Percentiles rank a stretch among this genome's conserved stretches.
Evolutionary conservation across 768 basidiomycete species (phyloP).

Genomic region (Mycena rosella): DNA sequence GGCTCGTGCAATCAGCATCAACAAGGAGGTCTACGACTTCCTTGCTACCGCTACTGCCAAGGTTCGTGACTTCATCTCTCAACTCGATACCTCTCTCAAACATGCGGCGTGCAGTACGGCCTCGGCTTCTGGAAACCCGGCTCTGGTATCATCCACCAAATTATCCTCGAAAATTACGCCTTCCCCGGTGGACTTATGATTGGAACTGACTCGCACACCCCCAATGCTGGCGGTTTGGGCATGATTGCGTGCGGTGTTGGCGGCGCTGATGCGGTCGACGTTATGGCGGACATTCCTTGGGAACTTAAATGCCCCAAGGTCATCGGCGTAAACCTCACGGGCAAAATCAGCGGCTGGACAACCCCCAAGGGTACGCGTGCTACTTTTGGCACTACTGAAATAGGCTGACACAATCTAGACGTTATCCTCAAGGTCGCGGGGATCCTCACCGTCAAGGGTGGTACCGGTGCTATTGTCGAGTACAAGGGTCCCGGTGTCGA

Average conservation of each 20-base stretch:
- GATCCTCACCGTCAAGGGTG: slow-evolving; percentile 99
- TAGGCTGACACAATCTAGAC: slow-evolving; percentile 61
- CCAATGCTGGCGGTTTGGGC: slow-evolving; percentile 98
- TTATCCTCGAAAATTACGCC: slow-evolving; percentile 99
- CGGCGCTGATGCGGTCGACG: slow-evolving; percentile 99
- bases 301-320: slow-evolving; percentile 99
- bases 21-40: slow-evolving; percentile 99
- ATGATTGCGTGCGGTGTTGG: slow-evolving; percentile 99
- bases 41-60: slow-evolving; percentile 97
- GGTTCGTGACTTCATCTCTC: slow-evolving; percentile 52
- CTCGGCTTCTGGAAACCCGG: slow-evolving; percentile 99
- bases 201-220: slow-evolving; percentile 99
- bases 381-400: not conserved
- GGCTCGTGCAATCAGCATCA: slow-evolving; percentile 89
- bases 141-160: slow-evolving; percentile 99
- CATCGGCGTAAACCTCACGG: slow-evolving; percentile 96
- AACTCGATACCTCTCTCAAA: slow-evolving; percentile 8
- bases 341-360: slow-evolving; percentile 97
- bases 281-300: slow-evolving; percentile 99
- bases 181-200: slow-evolving; percentile 99
- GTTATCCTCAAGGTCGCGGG: slow-evolving; percentile 99
- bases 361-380: slow-evolving; percentile 86
- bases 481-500: slow-evolving; percentile 96
- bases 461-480: slow-evolving; percentile 98
- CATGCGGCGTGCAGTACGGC: slow-evolving; percentile 84